Evolutionary conservation across 2,329 filamentous ascomycete species (phyloP), one percentile per base, ranked within the genome.

Genomic region (Ascochyta clinopodiicola): DNA sequence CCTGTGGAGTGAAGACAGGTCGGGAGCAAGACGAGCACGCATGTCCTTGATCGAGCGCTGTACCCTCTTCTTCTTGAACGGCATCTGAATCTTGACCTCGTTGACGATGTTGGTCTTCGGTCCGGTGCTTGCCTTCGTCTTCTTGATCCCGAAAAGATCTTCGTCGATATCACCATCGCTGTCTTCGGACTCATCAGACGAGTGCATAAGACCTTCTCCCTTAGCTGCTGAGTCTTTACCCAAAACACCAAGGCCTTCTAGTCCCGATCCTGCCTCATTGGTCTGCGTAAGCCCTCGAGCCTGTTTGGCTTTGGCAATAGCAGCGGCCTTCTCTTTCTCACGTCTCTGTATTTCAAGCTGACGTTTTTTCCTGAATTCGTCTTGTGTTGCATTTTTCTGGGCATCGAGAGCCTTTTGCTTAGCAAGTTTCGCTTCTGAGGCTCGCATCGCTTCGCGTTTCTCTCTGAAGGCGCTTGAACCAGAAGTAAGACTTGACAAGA

Each of bases 181-280:
- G 42, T 91, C 88, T 57, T 91, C 89, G 58, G 78, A 78, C 51
- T 81, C 80, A 45, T 95, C 92, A 3, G 86, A 88, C 6, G 85
- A 88, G 37, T 97, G 91, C 92, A 98, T 96, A 74, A 98, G 92
- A 61, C 94, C 92, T 69, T 88, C 90, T 60, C 90, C 90, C 59
- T 84, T 83, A 1, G 85, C 84, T 3, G 85, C 83, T 68, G 94
- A 89, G 50, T 95, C 92, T 75, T 94, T 95, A 56, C 91, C 91
- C 51, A 85, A 80, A 1, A 92, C 81, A 32, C 89, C 85, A 44
- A 96, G 82, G 24, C 88, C 88, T 59, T 85, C 83, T 9, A 95
- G 78, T 19, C 90, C 92, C 55, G 91, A 95, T 2, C 91, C 91
- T 71, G 92, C 91, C 55, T 91, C 88, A 8, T 84, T 79, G n/a